Evolutionary conservation across 148 eudicot genomes (phyloP), one percentile per base, ranked within the genome.

Genomic region (Polygonum aviculare): DNA sequence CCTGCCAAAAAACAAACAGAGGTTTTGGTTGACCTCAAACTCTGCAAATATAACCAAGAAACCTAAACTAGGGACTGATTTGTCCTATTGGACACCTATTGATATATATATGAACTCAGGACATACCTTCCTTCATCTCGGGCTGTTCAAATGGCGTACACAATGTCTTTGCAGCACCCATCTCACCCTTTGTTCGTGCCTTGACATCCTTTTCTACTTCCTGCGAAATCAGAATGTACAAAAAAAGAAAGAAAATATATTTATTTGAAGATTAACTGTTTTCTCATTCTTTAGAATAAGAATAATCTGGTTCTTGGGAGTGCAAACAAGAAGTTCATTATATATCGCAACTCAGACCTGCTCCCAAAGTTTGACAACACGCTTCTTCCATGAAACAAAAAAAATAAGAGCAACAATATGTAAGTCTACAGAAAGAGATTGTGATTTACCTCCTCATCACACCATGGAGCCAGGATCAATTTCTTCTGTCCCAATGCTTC

Each of bases 121-220:
- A 18, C 16, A 72, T 88, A 95, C 99, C 99, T 91, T 89, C 91
- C 65, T 84, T 86, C 78, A 96, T 67, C 80, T 78, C 87, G 39
- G 99, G 98, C 89, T 96, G 98, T 54, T 93, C 97, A 81, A 96
- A 88, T 51, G 99, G 99, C 50, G 99, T 81, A 72, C 99, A 96
- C 4, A 96, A 83, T 14, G 97, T 88, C 87, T 96, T 96, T 0
- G 94, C 98, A 35, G 99, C 98, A 72, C 99, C 99, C 74, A 81
- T 87, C 73, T 96, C 99, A 62, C 98, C 99, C 82, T 96, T 96
- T 36, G 99, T 96, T 72, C 97, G 83, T 55, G 90, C 75, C 82
- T 96, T 96, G 48, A 96, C 99, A 75, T 91, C 91, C 77, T 89
- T 91, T 87, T 96, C 99, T 50, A 93, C 99, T 69, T 96, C 99